Conservation (phyloP, 805 yeast species). For the Candida oleophila region DNA sequence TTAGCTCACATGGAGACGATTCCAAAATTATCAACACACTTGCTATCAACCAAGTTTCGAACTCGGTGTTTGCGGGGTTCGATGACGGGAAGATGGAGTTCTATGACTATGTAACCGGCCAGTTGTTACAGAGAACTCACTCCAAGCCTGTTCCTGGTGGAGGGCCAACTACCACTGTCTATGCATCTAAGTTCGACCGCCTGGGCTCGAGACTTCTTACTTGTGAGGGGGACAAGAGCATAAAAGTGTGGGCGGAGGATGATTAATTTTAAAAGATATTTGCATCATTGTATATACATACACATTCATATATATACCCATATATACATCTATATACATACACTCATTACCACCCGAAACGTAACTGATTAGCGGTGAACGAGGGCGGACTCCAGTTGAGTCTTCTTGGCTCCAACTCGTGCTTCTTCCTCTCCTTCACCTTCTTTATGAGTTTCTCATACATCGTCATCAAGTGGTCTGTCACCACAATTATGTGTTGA, state of each 20-base stretch:
- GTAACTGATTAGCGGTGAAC: conserved; percentile 90
- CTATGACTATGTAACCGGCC: conserved; percentile 76
- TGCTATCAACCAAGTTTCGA: conserved; percentile 58
- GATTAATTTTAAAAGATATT: not conserved
- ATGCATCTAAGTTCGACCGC: conserved; percentile 71
- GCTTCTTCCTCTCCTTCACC: conserved; percentile 66
- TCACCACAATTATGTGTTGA: conserved; percentile 84
- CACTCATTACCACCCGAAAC: conserved; percentile 81
- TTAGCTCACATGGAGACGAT: conserved; percentile 46
- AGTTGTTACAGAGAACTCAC: conserved; percentile 50
- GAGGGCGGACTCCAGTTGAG: conserved; percentile 94
- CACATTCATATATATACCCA: not conserved
- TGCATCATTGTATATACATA: not conserved
- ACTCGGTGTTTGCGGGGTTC: conserved; percentile 73
- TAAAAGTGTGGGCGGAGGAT: conserved; percentile 60
- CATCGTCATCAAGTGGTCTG: conserved; percentile 75
- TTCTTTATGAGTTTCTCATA: conserved; percentile 61
- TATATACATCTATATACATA: not conserved
- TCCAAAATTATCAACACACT: conserved; percentile 64
- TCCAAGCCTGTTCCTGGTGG: conserved; percentile 65
- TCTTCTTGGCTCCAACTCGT: conserved; percentile 67
- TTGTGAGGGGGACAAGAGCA: conserved; percentile 87
- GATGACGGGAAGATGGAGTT: conserved; percentile 79
- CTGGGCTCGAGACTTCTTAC: conserved; percentile 81
- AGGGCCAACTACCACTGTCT: conserved; percentile 64